Conservation (phyloP, 2,329 filamentous ascomycete species). For the Aureobasidium leucospermi region DNA sequence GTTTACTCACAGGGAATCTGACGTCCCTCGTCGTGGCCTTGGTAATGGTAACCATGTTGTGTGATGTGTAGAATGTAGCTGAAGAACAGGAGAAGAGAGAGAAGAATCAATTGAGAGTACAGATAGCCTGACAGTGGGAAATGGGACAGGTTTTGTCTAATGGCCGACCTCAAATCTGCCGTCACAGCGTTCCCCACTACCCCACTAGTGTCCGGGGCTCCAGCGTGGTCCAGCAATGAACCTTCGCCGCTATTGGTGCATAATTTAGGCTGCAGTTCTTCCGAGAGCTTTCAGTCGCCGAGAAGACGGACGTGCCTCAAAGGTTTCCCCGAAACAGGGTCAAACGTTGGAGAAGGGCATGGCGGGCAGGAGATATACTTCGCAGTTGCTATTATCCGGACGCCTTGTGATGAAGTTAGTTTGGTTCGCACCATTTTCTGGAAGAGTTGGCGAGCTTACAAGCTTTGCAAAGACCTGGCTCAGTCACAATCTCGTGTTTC, state of each 20-base stretch:
- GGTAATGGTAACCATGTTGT: constrained; percentile 41
- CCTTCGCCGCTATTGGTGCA: constrained; percentile 13
- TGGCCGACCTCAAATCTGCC: neutral
- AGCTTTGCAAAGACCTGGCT: neutral
- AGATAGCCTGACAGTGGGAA: constrained; percentile 2
- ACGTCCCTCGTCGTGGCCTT: constrained; percentile 40
- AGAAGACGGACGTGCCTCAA: neutral
- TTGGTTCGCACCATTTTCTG: neutral
- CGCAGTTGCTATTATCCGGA: neutral
- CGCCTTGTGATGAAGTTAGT: neutral
- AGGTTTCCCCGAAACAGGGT: constrained; percentile 3
- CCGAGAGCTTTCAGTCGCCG: constrained; percentile 10
- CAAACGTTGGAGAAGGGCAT: neutral
- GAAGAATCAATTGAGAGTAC: neutral
- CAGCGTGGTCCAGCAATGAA: constrained; percentile 11
- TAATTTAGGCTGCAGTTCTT: constrained; percentile 7
- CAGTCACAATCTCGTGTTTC: neutral
- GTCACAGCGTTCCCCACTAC: neutral
- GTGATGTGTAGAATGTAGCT: neutral
- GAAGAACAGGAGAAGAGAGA: neutral
- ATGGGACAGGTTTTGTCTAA: constrained; percentile 7
- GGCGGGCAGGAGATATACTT: neutral
- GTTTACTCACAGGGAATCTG: constrained; percentile 37
- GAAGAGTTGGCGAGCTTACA: neutral
- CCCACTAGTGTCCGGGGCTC: constrained; percentile 11